Conservation (phyloP, 176 grass and related monocot genomes). For the Carex littledalei region DNA sequence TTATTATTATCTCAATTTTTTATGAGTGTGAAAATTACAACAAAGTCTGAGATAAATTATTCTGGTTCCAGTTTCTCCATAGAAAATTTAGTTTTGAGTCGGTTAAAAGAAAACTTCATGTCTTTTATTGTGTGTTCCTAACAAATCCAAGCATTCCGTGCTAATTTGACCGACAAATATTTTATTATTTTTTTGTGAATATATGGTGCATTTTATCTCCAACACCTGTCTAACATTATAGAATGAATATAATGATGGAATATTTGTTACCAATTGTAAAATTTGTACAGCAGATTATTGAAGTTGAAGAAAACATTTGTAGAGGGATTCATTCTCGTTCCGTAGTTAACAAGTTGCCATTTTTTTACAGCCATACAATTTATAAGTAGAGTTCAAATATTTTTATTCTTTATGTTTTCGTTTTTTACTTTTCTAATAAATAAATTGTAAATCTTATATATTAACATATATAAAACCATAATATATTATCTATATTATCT, state of each 20-base stretch:
- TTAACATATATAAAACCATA: no score
- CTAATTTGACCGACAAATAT: not conserved
- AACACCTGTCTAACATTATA: no score
- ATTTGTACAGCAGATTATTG: no score
- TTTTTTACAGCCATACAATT: not conserved
- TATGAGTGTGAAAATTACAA: not conserved
- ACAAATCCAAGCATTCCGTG: not conserved
- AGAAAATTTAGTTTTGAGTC: slow-evolving; percentile 1
- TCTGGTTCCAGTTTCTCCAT: not conserved
- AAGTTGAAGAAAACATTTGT: no score
- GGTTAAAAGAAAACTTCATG: not conserved
- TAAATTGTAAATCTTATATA: no score
- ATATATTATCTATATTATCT: no score
- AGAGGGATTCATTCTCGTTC: not conserved
- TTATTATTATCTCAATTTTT: not conserved
- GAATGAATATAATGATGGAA: no score
- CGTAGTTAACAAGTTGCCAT: not conserved
- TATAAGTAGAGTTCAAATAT: no score
- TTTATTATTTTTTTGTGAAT: not conserved
- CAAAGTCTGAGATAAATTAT: not conserved
- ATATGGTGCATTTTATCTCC: no score
- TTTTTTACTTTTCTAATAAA: no score
- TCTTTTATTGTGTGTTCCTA: not conserved
- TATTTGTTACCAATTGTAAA: no score
- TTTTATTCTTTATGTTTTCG: no score